Percentiles rank a stretch among this genome's conserved stretches.
Evolutionary conservation across 2,329 filamentous ascomycete genomes (phyloP).

Genomic region (Fusarium newnesense): DNA sequence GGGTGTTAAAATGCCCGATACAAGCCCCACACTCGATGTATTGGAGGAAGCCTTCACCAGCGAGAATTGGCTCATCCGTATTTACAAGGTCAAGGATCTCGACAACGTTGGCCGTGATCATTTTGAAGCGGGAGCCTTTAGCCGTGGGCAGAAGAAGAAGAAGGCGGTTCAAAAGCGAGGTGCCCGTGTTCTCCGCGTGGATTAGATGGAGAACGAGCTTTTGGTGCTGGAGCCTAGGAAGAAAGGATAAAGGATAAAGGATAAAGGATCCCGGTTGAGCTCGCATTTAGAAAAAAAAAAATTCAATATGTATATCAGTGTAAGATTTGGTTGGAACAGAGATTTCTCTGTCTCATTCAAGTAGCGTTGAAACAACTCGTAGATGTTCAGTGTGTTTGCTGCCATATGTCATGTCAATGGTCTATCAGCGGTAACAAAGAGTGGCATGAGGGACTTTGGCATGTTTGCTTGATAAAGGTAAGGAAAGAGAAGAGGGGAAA

Average conservation of each 20-base stretch:
- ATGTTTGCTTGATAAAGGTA: not conserved
- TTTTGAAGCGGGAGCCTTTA: constrained; percentile 73
- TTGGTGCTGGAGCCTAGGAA: constrained; percentile 15
- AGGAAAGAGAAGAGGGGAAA: not conserved
- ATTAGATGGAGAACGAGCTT: constrained; percentile 58
- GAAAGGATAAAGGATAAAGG: constrained; percentile 32
- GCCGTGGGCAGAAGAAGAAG: constrained; percentile 87
- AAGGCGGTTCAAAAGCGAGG: constrained; percentile 77
- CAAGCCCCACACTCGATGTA: constrained; percentile 85
- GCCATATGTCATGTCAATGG: not conserved
- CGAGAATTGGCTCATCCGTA: constrained; percentile 99
- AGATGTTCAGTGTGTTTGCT: constrained; percentile 6
- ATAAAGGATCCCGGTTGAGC: constrained; percentile 35
- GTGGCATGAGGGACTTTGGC: not conserved
- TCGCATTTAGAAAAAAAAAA: constrained; percentile 49
- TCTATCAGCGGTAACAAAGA: constrained; percentile 14
- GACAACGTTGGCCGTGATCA: constrained; percentile 96
- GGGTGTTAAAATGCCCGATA: constrained; percentile 79
- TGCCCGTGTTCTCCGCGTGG: constrained; percentile 76
- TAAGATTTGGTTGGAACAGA: constrained; percentile 43
- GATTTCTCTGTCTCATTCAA: constrained; percentile 13
- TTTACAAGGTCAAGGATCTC: constrained; percentile 99
- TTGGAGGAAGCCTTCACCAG: constrained; percentile 98
- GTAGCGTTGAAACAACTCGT: not conserved
- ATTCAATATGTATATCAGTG: constrained; percentile 53